A percentile compares a stretch with the other conserved stretches of the same genome.
phyloP scores from a whole-genome alignment of 257 asterid genomes.

The Ocimum tenuiflorum region DNA sequence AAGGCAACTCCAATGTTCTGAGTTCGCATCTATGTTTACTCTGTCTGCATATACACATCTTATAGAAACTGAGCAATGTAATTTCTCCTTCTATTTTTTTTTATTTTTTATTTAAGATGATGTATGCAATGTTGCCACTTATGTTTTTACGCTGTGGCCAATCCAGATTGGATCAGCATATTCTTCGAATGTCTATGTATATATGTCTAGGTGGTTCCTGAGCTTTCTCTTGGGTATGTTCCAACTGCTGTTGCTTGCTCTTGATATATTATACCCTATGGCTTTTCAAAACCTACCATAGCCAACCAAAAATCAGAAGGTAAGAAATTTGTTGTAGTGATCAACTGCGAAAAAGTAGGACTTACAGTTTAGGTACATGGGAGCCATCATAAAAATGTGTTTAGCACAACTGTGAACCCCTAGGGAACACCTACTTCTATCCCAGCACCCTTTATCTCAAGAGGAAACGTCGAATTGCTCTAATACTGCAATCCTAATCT shows the following conservation, averaged over 20 bases:
- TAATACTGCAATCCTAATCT: constrained; percentile 40
- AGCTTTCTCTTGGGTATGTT: constrained; percentile 25
- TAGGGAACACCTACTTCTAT: constrained; percentile 48
- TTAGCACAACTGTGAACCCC: constrained; percentile 43
- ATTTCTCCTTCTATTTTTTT: not conserved
- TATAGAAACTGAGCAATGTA: constrained; percentile 17
- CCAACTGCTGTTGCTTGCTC: constrained; percentile 41
- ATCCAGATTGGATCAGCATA: constrained; percentile 19
- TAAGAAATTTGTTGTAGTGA: not conserved
- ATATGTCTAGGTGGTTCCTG: not conserved
- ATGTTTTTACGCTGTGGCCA: constrained; percentile 25
- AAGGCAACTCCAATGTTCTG: constrained; percentile 25
- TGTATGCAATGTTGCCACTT: constrained; percentile 18
- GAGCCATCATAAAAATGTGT: constrained; percentile 50
- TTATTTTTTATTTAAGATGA: no score
- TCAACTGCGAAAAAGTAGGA: constrained; percentile 3
- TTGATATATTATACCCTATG: constrained; percentile 45
- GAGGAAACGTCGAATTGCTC: constrained; percentile 34
- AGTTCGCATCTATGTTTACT: constrained; percentile 13
- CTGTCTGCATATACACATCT: constrained; percentile 26
- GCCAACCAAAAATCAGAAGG: not conserved
- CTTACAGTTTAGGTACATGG: constrained; percentile 53
- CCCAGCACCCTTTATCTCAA: constrained; percentile 54
- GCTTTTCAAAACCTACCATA: constrained; percentile 39
- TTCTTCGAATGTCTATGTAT: constrained; percentile 1